These are phyloP conservation scores for Kwoniella sp. DNA, from an alignment of 768 basidiomycete species.

Conservation along the genomic window DNA sequence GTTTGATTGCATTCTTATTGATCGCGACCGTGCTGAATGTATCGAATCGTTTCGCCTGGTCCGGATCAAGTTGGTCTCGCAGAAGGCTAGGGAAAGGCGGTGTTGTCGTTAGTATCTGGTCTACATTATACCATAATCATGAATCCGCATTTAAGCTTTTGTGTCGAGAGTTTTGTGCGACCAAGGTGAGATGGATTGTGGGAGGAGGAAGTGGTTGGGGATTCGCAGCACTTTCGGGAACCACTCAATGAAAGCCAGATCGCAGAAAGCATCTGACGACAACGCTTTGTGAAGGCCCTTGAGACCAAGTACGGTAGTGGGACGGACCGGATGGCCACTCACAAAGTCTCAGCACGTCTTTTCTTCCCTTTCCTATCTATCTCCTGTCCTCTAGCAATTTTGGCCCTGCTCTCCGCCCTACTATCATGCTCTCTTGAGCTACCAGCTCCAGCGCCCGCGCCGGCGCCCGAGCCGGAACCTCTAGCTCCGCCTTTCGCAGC, in stretches of 20 bases:
- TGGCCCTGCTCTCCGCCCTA: conserved; percentile 1
- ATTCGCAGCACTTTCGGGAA: too few species aligned
- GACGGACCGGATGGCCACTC: too few species aligned
- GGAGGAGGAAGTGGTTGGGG: too few species aligned
- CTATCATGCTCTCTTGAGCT: not conserved
- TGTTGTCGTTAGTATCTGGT: not conserved
- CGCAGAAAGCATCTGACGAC: too few species aligned
- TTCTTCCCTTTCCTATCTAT: conserved; percentile 32
- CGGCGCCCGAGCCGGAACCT: too few species aligned
- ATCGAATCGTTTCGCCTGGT: conserved; percentile 45
- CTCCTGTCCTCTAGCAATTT: conserved; percentile 21
- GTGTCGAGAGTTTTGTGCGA: too few species aligned
- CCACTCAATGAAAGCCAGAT: too few species aligned
- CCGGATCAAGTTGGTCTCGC: conserved; percentile 34
- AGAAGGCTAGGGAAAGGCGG: conserved; percentile 25
- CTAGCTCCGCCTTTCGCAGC: not conserved
- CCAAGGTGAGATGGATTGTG: too few species aligned
- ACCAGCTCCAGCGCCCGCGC: conserved; percentile 12
- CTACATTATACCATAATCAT: not conserved
- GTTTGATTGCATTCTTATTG: conserved; percentile 34
- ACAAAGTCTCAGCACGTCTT: conserved; percentile 29
- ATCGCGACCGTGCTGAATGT: conserved; percentile 35
- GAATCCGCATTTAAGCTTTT: too few species aligned
- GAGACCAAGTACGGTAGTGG: too few species aligned
- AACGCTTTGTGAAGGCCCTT: too few species aligned